Evolutionary conservation across 2,329 filamentous ascomycete genomes (phyloP), one percentile per base, ranked within the genome.

Genomic region (Polytolypa hystricis): DNA sequence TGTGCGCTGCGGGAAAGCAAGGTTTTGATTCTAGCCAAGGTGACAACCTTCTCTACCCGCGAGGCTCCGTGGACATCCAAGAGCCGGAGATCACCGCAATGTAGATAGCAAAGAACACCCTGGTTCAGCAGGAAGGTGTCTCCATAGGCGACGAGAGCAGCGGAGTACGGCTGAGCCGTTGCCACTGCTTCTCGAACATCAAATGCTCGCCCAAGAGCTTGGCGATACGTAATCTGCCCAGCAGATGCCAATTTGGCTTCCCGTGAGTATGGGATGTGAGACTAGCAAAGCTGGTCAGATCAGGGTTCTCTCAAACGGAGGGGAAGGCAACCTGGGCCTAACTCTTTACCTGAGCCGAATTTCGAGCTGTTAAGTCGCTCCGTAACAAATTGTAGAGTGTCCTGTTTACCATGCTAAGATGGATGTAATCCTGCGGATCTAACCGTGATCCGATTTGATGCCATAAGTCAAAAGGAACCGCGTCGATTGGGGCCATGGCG

Each of bases 381-480:
- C 60, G 52, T 28, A 78, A 51, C 7, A 77, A 50, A 20, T 58
- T 64, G 39, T 62, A 58, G 20, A 83, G 63, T 14, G 65, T 61
- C 4, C 56, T 64, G 42, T 72, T 74, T 28, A 66, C 67, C 30
- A 65, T 61, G 27, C 70, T 68, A 29, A 82, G 57, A 42, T 70
- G 64, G 40, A 76, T 67, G 26, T 74, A 64, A 44, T 81, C 75
- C 31, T 74, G 66, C 17, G 78, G 57, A 12, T 70, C 62, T 23
- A 84, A 62, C 38, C 65, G 57, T 5, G 61, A 60, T 5, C 70
- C 64, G 35, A 83, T 69, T 35, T 71, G 66, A 33, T 71, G 71
- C 18, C 81, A 57, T n/a, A 83, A 62, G 55, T 84, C 80, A 49
- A 73, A 77, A 0, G 79, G 78, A 9, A 83, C 55, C 19, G 49